Conservation (phyloP, 2,329 filamentous ascomycete genomes). For the Coniella lustricola region DNA sequence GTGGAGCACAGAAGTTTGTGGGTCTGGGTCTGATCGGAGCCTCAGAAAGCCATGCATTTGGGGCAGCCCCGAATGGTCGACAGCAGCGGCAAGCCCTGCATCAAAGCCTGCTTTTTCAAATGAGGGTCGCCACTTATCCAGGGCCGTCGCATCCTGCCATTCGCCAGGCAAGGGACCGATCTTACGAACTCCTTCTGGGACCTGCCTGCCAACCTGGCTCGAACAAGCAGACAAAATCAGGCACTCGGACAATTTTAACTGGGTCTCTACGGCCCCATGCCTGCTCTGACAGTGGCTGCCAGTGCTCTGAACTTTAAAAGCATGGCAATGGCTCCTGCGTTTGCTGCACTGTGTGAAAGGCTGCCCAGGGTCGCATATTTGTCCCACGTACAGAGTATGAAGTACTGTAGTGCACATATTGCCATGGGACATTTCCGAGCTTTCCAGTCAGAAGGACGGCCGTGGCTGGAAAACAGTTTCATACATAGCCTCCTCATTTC, state of each 20-base stretch:
- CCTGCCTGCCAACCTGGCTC: background rate
- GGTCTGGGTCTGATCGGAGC: constrained; percentile 8
- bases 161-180: constrained; percentile 12
- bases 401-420: background rate
- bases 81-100: constrained; percentile 7
- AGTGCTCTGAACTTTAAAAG: background rate
- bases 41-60: constrained; percentile 7
- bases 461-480: constrained; percentile 5
- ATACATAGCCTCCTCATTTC: constrained; percentile 11
- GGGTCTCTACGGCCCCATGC: constrained; percentile 3
- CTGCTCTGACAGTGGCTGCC: background rate
- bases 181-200: constrained; percentile 1
- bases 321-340: background rate
- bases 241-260: constrained; percentile 8
- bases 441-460: background rate
- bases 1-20: constrained; percentile 2
- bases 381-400: background rate
- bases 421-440: no score
- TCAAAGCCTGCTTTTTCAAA: constrained; percentile 10
- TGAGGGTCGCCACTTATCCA: constrained; percentile 13
- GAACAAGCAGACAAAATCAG: background rate
- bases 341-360: background rate
- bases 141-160: constrained; percentile 3
- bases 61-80: constrained; percentile 13
- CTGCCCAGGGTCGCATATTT: no score